Base-by-base conservation (phyloP, 306 rosid species). In the Dicorynia guianensis region DNA sequence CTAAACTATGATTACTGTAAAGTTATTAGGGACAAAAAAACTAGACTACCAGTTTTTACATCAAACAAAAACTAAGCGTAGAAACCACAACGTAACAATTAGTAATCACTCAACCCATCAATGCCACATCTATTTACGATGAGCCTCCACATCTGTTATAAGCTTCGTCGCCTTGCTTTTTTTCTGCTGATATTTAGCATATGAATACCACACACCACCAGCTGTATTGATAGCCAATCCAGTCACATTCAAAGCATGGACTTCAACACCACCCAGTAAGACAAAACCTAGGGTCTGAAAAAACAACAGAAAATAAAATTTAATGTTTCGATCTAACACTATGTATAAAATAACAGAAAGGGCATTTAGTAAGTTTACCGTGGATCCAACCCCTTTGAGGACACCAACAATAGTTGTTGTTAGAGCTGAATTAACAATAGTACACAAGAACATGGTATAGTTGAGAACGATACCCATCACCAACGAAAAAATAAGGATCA, bases 391-490 rank as follows among this genome's bases (percentile, higher is more conserved):
- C 7, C 99, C 99, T 79, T 95, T 95, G 81, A 95, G 99, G 78
- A 95, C 97, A 7, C 97, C 99, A 34, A 95, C 97, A 43, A 95
- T 92, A 35, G 99, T 92, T 46, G 99, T 95, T 40, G 99, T 90
- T 38, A 95, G 84, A 78, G 97, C 97, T 11, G 97, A 95, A 86
- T 95, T 95, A 77, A 92, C 96, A 63, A 92, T 80, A 76, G 99
- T 95, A 80, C 99, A 95, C 79, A 90, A 83, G 89, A 95, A 95
- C 98, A 95, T 95, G 84, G 99, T 95, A 93, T 66, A 92, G 90
- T 95, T 90, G 80, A 95, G 99, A 80, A 83, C 87, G 63, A 95
- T 90, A 78, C 91, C 97, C 97, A 95, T 92, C 75, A 92, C 84
- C 90, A 95, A 74, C 1, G 98, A 95, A 83, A 92, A 86, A 78